These are phyloP conservation scores for Cercospora sojina DNA, from an alignment of 2,329 filamentous ascomycete species.

Conservation along the genomic window DNA sequence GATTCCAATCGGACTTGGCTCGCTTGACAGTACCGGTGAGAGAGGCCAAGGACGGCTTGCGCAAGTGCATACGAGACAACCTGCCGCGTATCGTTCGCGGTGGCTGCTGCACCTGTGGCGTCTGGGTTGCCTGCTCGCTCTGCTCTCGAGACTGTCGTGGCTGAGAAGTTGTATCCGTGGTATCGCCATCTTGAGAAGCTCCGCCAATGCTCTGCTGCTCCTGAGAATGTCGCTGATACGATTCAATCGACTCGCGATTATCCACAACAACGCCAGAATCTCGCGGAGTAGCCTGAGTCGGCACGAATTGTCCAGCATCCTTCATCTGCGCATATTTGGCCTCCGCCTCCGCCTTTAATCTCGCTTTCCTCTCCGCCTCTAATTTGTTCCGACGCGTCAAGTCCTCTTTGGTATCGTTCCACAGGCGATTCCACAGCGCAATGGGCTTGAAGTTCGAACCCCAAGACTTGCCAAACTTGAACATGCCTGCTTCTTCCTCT, in stretches of 20 bases:
- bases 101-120: slow-evolving; percentile 19
- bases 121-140: not conserved
- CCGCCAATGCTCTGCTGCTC: slow-evolving; percentile 9
- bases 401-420: slow-evolving; percentile 48
- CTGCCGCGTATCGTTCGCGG: slow-evolving; percentile 22
- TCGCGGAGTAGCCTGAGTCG: slow-evolving; percentile 22
- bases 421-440: slow-evolving; percentile 49
- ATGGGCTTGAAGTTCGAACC: slow-evolving; percentile 56
- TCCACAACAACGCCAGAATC: slow-evolving; percentile 36
- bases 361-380: slow-evolving; percentile 42
- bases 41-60: slow-evolving; percentile 37
- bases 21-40: slow-evolving; percentile 38
- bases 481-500: slow-evolving; percentile 47
- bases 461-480: slow-evolving; percentile 56
- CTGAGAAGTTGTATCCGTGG: not conserved
- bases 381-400: slow-evolving; percentile 41
- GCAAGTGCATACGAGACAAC: slow-evolving; percentile 32
- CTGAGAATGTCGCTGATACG: slow-evolving; percentile 17
- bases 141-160: not conserved
- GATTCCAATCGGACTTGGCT: slow-evolving; percentile 36
- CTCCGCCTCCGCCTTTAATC: slow-evolving; percentile 49
- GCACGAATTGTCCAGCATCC: slow-evolving; percentile 49
- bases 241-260: slow-evolving; percentile 24
- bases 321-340: slow-evolving; percentile 56
- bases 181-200: not conserved